These are phyloP conservation scores for Euphorbia celastroides DNA, from an alignment of 441 rosid genomes.

Conservation along the genomic window DNA sequence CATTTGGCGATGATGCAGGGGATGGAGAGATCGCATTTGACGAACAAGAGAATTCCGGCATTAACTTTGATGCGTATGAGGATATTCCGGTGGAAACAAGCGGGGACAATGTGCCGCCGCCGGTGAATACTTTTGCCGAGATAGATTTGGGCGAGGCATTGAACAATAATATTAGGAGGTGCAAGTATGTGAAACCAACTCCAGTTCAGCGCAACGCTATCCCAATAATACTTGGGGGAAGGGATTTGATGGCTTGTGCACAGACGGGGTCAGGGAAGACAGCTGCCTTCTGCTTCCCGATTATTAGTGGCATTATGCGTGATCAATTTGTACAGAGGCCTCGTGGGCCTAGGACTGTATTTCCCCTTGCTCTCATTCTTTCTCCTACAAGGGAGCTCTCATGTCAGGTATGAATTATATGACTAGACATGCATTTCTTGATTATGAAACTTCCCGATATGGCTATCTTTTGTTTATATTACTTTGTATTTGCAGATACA, in stretches of 20 bases:
- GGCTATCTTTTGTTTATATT: background rate
- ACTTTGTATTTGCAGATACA: conserved; percentile 53
- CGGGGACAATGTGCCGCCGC: conserved; percentile 71
- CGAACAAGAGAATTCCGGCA: conserved; percentile 62
- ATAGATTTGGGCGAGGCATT: conserved; percentile 76
- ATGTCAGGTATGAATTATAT: conserved; percentile 52
- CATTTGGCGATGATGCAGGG: conserved; percentile 53
- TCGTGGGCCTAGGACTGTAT: conserved; percentile 64
- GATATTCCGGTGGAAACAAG: conserved; percentile 89
- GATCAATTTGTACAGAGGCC: conserved; percentile 52
- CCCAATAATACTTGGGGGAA: conserved; percentile 63
- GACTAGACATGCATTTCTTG: conserved; percentile 9
- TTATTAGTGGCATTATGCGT: conserved; percentile 74
- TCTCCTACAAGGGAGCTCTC: conserved; percentile 86
- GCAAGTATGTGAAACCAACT: conserved; percentile 88
- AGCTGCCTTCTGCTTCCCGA: conserved; percentile 91
- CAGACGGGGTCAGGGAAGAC: conserved; percentile 96
- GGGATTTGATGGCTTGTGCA: conserved; percentile 97
- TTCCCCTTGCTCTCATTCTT: conserved; percentile 77
- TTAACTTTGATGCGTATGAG: conserved; percentile 88
- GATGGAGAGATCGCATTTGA: conserved; percentile 30
- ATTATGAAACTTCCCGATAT: background rate
- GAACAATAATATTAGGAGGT: conserved; percentile 66
- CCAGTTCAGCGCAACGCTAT: conserved; percentile 88
- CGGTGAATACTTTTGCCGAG: conserved; percentile 78